phyloP scores from a whole-genome alignment of 2,329 filamentous ascomycete genomes.

The Byssochlamys sp. region DNA sequence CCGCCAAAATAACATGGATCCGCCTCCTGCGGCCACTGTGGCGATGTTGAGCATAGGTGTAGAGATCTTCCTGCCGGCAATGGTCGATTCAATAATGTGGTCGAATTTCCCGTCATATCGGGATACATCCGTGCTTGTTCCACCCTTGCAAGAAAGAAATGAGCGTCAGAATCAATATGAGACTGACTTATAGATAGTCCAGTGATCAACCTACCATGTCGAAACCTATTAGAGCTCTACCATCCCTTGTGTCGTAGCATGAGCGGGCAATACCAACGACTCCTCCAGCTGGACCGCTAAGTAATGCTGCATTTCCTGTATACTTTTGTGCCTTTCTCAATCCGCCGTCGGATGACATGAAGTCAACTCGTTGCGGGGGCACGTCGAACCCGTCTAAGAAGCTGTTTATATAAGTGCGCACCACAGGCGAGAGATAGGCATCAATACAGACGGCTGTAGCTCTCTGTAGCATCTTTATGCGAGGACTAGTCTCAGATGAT shows the following conservation, averaged over 20 bases:
- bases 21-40: slow-evolving; percentile 78
- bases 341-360: slow-evolving; percentile 60
- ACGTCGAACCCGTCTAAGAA: slow-evolving; percentile 3
- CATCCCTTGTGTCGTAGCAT: slow-evolving; percentile 63
- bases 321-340: slow-evolving; percentile 48
- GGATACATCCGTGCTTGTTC: slow-evolving; percentile 78
- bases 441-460: slow-evolving; percentile 66
- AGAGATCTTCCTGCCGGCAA: slow-evolving; percentile 82
- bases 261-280: slow-evolving; percentile 75
- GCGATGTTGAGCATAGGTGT: slow-evolving; percentile 86
- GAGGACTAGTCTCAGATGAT: slow-evolving; percentile 68
- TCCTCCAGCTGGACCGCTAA: slow-evolving; percentile 78
- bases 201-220: slow-evolving; percentile 54
- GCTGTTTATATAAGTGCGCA: slow-evolving; percentile 33
- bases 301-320: slow-evolving; percentile 69
- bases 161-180: slow-evolving; percentile 55
- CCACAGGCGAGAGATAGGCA: slow-evolving; percentile 66
- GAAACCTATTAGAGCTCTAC: slow-evolving; percentile 75
- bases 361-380: slow-evolving; percentile 40
- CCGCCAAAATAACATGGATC: slow-evolving; percentile 61
- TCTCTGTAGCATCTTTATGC: slow-evolving; percentile 67
- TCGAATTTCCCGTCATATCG: slow-evolving; percentile 79
- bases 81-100: slow-evolving; percentile 85
- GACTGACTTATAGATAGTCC: slow-evolving; percentile 66
- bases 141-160: slow-evolving; percentile 71